phyloP scores from a whole-genome alignment of 768 basidiomycete species.

The Pilatotrama ljubarskyi region DNA sequence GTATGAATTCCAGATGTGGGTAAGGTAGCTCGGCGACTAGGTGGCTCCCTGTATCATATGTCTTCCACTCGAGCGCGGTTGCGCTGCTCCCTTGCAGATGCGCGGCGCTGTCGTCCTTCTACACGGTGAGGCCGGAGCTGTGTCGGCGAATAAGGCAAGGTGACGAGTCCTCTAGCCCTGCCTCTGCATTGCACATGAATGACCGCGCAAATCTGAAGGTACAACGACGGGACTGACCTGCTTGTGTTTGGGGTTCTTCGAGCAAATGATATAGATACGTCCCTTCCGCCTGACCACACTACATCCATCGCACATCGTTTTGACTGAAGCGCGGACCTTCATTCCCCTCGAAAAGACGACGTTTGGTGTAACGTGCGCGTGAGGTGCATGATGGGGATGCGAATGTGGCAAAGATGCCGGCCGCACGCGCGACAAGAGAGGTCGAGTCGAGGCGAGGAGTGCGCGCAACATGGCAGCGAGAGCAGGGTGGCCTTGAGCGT shows the following conservation, averaged over 20 bases:
- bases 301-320: conserved; percentile 94
- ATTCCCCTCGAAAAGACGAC: conserved; percentile 68
- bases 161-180: conserved; percentile 30
- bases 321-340: conserved; percentile 96
- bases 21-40: conserved; percentile 34
- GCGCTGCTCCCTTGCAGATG: background rate
- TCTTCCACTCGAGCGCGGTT: background rate
- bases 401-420: conserved; percentile 28
- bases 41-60: background rate
- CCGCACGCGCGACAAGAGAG: conserved; percentile 55
- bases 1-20: conserved; percentile 98
- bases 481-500: conserved; percentile 3
- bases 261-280: conserved; percentile 88
- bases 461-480: conserved; percentile 57
- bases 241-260: conserved; percentile 95
- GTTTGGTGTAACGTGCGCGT: conserved; percentile 26
- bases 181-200: conserved; percentile 21
- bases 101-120: background rate
- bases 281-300: conserved; percentile 86
- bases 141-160: background rate
- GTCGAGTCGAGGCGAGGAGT: conserved; percentile 61
- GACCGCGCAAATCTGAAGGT: background rate
- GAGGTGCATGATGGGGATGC: conserved; percentile 29
- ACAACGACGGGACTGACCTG: conserved; percentile 56
- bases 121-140: background rate